Evolutionary conservation across 306 rosid genomes (phyloP).

Genomic region (Ormosia emarginata): DNA sequence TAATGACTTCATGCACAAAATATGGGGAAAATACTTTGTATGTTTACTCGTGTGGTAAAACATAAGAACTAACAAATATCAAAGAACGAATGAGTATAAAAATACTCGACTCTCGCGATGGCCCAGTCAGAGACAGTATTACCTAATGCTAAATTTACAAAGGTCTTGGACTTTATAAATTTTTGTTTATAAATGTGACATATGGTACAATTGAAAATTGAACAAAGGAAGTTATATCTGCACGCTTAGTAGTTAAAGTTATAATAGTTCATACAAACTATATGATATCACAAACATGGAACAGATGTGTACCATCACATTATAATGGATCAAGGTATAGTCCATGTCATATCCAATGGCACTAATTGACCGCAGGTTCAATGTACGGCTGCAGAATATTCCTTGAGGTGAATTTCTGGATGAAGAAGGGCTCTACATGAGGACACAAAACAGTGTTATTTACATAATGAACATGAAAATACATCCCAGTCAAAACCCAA

Average conservation of each 20-base stretch:
- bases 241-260: conserved; percentile 9
- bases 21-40: neutral
- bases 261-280: conserved; percentile 11
- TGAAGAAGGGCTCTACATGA: conserved; percentile 70
- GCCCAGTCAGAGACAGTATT: neutral
- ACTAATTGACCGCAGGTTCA: conserved; percentile 93
- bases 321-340: conserved; percentile 91
- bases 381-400: conserved; percentile 88
- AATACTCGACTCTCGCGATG: neutral
- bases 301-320: conserved; percentile 67
- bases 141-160: neutral
- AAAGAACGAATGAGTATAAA: neutral
- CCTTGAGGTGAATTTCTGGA: conserved; percentile 84
- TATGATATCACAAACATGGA: neutral
- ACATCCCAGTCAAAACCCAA: conserved; percentile 9
- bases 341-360: conserved; percentile 99
- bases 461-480: conserved; percentile 2
- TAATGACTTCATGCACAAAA: neutral
- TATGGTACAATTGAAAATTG: neutral
- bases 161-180: neutral
- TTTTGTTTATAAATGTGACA: neutral
- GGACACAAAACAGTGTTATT: conserved; percentile 17
- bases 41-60: neutral
- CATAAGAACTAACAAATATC: neutral
- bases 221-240: neutral